phyloP scores from a whole-genome alignment of 441 rosid species.

The Rhodomyrtus psidioides region DNA sequence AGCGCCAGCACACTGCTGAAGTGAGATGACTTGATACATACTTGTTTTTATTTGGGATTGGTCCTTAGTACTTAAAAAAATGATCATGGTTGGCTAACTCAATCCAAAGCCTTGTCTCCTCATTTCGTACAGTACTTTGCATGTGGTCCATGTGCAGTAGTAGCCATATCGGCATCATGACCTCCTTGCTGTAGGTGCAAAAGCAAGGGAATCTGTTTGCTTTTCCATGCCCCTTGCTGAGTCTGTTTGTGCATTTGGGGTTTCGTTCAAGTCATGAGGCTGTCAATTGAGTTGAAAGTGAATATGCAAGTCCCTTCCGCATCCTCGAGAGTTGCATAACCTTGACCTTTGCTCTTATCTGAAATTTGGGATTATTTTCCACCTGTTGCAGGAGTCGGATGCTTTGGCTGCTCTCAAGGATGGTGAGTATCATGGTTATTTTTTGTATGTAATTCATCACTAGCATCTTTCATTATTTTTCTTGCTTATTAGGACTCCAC shows the following conservation, averaged over 20 bases:
- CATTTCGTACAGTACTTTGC: neutral
- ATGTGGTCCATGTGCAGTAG: neutral
- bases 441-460: neutral
- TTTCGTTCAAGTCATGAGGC: neutral
- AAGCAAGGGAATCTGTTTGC: neutral
- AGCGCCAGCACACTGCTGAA: slow-evolving; percentile 39
- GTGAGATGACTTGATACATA: slow-evolving; percentile 21
- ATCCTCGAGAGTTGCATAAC: neutral
- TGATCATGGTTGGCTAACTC: neutral
- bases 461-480: neutral
- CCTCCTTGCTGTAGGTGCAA: neutral
- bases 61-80: neutral
- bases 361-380: neutral
- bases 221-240: neutral
- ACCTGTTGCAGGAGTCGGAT: slow-evolving; percentile 49
- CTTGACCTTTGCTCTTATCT: neutral
- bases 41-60: neutral
- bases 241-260: neutral
- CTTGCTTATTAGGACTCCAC: neutral
- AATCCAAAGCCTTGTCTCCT: neutral
- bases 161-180: neutral
- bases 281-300: neutral
- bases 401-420: slow-evolving; percentile 56
- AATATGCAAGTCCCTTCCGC: neutral
- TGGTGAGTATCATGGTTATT: slow-evolving; percentile 32